These are phyloP conservation scores for Ogataea paraovalis DNA, from an alignment of 805 yeast species.

Conservation along the genomic window DNA sequence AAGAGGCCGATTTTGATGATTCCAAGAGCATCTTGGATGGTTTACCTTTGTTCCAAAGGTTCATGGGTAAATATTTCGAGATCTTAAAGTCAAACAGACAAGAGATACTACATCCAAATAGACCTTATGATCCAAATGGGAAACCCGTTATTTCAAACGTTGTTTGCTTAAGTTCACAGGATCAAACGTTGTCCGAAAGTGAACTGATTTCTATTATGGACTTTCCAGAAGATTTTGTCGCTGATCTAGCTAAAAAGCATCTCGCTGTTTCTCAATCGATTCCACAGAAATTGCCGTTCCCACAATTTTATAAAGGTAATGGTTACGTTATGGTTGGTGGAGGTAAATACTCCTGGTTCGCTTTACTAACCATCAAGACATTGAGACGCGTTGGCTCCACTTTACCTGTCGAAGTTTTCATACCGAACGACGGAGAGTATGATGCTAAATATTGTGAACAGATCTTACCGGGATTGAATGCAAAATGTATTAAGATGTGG, in stretches of 20 bases:
- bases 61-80: conserved; percentile 11
- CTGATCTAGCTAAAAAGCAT: conserved; percentile 42
- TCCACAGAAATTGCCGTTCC: conserved; percentile 35
- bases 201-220: conserved; percentile 4
- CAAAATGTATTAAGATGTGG: conserved; percentile 36
- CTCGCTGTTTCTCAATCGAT: conserved; percentile 36
- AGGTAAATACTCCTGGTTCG: conserved; percentile 33
- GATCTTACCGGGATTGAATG: conserved; percentile 34
- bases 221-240: conserved; percentile 33
- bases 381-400: conserved; percentile 36
- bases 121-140: conserved; percentile 15
- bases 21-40: conserved; percentile 3
- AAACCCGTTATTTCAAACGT: conserved; percentile 22
- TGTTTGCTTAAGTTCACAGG: conserved; percentile 14
- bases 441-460: conserved; percentile 34
- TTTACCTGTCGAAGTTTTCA: conserved; percentile 36
- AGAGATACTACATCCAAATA: conserved; percentile 15
- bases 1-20: not conserved
- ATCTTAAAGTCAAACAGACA: conserved; percentile 9
- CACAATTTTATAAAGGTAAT: conserved; percentile 15
- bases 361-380: conserved; percentile 32
- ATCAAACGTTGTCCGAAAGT: conserved; percentile 4
- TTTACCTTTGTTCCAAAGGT: conserved; percentile 3
- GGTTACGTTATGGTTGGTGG: conserved; percentile 37
- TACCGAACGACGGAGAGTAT: conserved; percentile 34